Conservation (phyloP, 2,329 filamentous ascomycete species). For the Esteya vermicola region DNA sequence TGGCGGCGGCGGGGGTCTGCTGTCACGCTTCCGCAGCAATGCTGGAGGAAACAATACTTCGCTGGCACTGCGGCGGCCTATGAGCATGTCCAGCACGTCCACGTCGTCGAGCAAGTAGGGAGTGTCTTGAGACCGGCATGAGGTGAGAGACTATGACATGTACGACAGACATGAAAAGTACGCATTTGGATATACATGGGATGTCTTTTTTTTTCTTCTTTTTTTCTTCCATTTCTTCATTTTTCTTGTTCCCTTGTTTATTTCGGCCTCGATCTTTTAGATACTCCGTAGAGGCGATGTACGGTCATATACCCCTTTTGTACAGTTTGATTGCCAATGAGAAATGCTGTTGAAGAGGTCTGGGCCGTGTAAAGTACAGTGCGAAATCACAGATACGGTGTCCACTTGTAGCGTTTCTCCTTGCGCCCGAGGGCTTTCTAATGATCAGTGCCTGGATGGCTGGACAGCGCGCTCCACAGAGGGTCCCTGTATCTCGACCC, state of each 20-base stretch:
- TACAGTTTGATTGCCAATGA: too few relatives aligned
- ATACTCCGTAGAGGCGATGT: too few relatives aligned
- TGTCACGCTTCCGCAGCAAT: slow-evolving; percentile 7
- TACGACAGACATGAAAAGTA: too few relatives aligned
- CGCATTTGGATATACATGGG: too few relatives aligned
- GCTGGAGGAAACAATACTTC: background rate
- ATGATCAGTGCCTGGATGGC: background rate
- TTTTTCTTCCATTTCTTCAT: too few relatives aligned
- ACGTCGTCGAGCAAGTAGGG: slow-evolving; percentile 7
- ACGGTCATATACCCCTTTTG: background rate
- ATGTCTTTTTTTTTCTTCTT: too few relatives aligned
- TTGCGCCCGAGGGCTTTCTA: background rate
- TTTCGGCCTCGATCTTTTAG: background rate
- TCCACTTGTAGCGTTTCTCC: background rate
- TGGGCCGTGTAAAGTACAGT: too few relatives aligned
- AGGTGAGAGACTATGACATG: too few relatives aligned
- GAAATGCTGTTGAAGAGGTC: too few relatives aligned
- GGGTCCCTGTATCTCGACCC: background rate
- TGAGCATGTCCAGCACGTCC: slow-evolving; percentile 9
- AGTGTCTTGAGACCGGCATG: too few relatives aligned
- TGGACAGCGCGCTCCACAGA: background rate
- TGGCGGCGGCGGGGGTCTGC: slow-evolving; percentile 4
- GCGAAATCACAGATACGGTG: too few relatives aligned
- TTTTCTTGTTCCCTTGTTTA: background rate
- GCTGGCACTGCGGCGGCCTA: slow-evolving; percentile 3